Base-by-base conservation (phyloP, 495 filamentous ascomycete genomes). In the Neurospora intermedia region DNA sequence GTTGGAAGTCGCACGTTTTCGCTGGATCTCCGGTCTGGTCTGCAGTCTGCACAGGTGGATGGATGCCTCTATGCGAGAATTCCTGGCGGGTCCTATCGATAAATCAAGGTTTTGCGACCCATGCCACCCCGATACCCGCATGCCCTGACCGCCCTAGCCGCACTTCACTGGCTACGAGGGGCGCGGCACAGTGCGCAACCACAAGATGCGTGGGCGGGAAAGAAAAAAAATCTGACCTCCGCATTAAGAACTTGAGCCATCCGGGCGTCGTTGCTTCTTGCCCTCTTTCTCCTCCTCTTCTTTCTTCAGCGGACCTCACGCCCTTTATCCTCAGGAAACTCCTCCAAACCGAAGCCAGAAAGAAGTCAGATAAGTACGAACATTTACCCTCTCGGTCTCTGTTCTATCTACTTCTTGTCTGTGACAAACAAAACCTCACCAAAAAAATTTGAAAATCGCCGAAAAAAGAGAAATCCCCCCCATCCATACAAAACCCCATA, bases 381-480 rank as follows among this genome's bases (percentile, higher is more conserved):
- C 74, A 79, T 71, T 73, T 72, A 69, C 76, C 73, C 77, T 62
- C 73, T 76, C 77, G 77, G 78, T 76, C 73, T 78, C 73, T 76
- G 77, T 78, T 76, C 76, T 59, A 38, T 80, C 78, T 76, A 72
- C 76, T 77, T 78, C 77, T 78, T 81, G 75, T 81, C 76, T 77
- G 77, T 62, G 62, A 43, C 39, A 75, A 74, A 74, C 75, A 78
- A 84, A 84, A 84, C 79, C 54, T 73, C 75, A 73, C 73, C 76
- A 84, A 85, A 85, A 85, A 85, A 85, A 84, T 69, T 82, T 83
- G 75, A 81, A 85, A 85, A 85, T 75, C 74, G 75, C 73, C 74
- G 70, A 76, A 81, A 83, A 66, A 66, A 66, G 54, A 66, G 54
- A 66, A 66, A 66, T 66, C 54, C 15, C 54, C 54, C 54, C 54